A percentile compares a stretch with the other conserved stretches of the same genome.
Conservation (phyloP, 2,329 filamentous ascomycete genomes). For the Verticillium nubilum region DNA sequence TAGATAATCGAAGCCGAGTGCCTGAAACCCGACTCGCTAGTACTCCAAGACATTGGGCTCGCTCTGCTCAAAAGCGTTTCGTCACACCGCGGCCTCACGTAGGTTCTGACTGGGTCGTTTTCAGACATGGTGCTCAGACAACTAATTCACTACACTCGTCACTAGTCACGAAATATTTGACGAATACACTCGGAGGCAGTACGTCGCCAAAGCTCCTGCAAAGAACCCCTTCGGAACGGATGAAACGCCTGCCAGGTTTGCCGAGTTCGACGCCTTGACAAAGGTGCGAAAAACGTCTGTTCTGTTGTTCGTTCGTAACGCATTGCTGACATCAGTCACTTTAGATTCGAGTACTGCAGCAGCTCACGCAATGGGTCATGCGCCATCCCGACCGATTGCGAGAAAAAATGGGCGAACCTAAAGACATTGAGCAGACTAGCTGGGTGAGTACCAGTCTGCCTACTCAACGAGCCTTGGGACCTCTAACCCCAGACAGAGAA, state of each 20-base stretch:
- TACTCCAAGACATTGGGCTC: constrained; percentile 76
- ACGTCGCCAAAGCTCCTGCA: constrained; percentile 69
- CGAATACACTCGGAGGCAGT: constrained; percentile 88
- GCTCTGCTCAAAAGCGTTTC: constrained; percentile 88
- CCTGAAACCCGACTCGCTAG: constrained; percentile 69
- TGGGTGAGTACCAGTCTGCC: constrained; percentile 58
- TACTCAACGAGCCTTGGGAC: constrained; percentile 13
- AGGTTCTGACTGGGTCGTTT: constrained; percentile 30
- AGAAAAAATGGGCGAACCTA: constrained; percentile 77
- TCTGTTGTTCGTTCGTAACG: background rate
- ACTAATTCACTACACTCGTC: background rate
- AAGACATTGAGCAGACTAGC: constrained; percentile 71
- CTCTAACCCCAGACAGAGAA: constrained; percentile 41
- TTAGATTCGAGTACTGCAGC: constrained; percentile 73
- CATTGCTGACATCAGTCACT: background rate
- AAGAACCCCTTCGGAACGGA: constrained; percentile 81
- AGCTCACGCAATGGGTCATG: constrained; percentile 85
- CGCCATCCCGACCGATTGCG: constrained; percentile 81
- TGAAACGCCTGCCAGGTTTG: constrained; percentile 67
- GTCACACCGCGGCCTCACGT: constrained; percentile 89
- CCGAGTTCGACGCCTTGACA: constrained; percentile 74
- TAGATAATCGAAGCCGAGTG: constrained; percentile 89
- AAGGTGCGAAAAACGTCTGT: constrained; percentile 47
- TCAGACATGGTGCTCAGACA: background rate
- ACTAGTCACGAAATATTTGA: constrained; percentile 79